A percentile compares a stretch with the other conserved stretches of the same genome.
These are phyloP conservation scores for Ascochyta viciae-villosae DNA, from an alignment of 2,329 filamentous ascomycete species.

Conservation along the genomic window DNA sequence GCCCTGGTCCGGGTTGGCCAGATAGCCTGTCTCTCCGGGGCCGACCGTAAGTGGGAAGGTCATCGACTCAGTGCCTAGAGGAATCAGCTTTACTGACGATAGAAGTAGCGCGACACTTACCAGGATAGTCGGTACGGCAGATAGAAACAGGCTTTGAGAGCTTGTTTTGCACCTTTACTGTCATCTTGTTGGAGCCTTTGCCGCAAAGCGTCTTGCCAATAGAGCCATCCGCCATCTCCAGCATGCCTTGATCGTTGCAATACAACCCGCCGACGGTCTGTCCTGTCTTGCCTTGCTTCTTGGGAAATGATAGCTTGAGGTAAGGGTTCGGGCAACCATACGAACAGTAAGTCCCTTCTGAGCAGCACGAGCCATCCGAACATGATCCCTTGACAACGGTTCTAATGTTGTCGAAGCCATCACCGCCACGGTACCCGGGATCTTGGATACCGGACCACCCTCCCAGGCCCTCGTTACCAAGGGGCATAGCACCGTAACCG, in stretches of 20 bases:
- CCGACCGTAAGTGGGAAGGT: slow-evolving; percentile 74
- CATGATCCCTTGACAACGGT: slow-evolving; percentile 69
- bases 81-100: slow-evolving; percentile 12
- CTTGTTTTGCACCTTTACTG: slow-evolving; percentile 76
- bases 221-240: slow-evolving; percentile 69
- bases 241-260: slow-evolving; percentile 79
- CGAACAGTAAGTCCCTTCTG: slow-evolving; percentile 75
- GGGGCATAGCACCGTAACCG: slow-evolving; percentile 76
- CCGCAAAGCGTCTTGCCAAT: slow-evolving; percentile 76
- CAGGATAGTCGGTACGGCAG: slow-evolving; percentile 97
- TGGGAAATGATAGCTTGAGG: slow-evolving; percentile 90
- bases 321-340: slow-evolving; percentile 93
- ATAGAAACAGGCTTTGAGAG: slow-evolving; percentile 71
- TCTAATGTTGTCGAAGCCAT: slow-evolving; percentile 62
- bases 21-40: slow-evolving; percentile 64
- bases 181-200: slow-evolving; percentile 67
- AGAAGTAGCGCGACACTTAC: slow-evolving; percentile 51
- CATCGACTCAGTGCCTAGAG: slow-evolving; percentile 76
- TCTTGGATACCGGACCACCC: slow-evolving; percentile 85
- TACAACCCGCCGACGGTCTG: slow-evolving; percentile 88
- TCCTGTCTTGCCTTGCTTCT: slow-evolving; percentile 75
- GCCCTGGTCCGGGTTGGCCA: slow-evolving; percentile 77
- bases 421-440: slow-evolving; percentile 39
- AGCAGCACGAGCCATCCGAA: slow-evolving; percentile 64
- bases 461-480: slow-evolving; percentile 71